A percentile compares a stretch with the other conserved stretches of the same genome.
phyloP scores from a whole-genome alignment of 2,329 filamentous ascomycete genomes.

The Cercospora citrullina region DNA sequence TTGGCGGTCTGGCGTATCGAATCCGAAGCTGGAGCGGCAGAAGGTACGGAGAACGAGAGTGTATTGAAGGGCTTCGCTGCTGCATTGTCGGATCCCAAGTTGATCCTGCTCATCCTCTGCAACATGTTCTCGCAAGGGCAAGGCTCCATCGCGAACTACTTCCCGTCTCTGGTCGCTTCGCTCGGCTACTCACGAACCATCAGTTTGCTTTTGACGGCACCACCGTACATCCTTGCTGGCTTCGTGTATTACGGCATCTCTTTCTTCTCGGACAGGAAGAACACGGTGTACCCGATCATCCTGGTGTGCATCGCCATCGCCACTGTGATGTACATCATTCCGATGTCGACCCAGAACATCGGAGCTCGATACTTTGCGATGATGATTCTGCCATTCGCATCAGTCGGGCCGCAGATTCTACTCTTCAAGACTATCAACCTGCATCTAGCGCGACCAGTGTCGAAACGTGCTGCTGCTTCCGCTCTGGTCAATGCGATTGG shows the following conservation, averaged over 20 bases:
- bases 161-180: conserved; percentile 32
- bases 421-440: conserved; percentile 4
- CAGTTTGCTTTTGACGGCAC: conserved; percentile 37
- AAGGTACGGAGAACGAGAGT: conserved; percentile 29
- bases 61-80: conserved; percentile 32
- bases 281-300: conserved; percentile 7
- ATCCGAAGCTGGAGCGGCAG: conserved; percentile 32
- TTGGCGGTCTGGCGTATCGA: conserved; percentile 34
- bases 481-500: conserved; percentile 28
- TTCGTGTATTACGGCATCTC: conserved; percentile 14
- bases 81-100: conserved; percentile 36
- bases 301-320: conserved; percentile 11
- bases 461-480: not conserved
- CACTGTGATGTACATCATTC: conserved; percentile 41
- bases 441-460: not conserved
- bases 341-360: conserved; percentile 21
- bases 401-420: not conserved
- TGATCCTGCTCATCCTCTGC: conserved; percentile 38
- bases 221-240: conserved; percentile 38
- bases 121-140: conserved; percentile 38
- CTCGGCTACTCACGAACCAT: conserved; percentile 37
- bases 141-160: conserved; percentile 35
- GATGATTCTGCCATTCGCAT: conserved; percentile 1
- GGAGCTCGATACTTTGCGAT: conserved; percentile 25
- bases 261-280: conserved; percentile 13